phyloP scores from a whole-genome alignment of 345 rosid species.

The Syzygium aqueum region DNA sequence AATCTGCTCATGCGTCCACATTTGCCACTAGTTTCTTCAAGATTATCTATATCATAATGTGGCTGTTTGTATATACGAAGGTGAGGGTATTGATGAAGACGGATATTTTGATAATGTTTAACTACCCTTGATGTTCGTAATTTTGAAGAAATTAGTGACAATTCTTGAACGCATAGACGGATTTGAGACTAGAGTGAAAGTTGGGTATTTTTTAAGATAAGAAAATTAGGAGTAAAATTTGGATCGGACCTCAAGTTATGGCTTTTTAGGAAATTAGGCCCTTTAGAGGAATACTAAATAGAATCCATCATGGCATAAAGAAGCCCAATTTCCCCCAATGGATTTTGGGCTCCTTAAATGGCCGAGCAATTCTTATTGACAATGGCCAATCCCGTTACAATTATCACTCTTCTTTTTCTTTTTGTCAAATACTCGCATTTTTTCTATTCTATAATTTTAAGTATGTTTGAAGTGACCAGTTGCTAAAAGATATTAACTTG shows the following conservation, averaged over 20 bases:
- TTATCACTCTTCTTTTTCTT: neutral
- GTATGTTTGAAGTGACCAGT: neutral
- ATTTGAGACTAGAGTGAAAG: neutral
- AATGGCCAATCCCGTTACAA: neutral
- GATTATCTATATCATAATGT: neutral
- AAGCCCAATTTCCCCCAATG: neutral
- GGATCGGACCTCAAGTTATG: neutral
- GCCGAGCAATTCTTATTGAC: neutral
- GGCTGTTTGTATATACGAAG: neutral
- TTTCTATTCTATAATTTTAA: neutral
- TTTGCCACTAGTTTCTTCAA: neutral
- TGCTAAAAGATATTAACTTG: neutral
- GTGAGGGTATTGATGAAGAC: neutral
- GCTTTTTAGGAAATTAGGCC: neutral
- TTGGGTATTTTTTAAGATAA: neutral
- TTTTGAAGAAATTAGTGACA: neutral
- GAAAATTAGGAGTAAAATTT: neutral
- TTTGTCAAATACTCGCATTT: neutral
- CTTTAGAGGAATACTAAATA: neutral
- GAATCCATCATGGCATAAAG: neutral
- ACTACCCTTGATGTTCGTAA: neutral
- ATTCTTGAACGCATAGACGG: neutral
- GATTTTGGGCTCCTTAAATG: neutral
- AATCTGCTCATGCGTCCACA: neutral
- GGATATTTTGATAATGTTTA: neutral